These are phyloP conservation scores for Clitopilus passeckerianus DNA, from an alignment of 768 basidiomycete genomes.

Conservation along the genomic window DNA sequence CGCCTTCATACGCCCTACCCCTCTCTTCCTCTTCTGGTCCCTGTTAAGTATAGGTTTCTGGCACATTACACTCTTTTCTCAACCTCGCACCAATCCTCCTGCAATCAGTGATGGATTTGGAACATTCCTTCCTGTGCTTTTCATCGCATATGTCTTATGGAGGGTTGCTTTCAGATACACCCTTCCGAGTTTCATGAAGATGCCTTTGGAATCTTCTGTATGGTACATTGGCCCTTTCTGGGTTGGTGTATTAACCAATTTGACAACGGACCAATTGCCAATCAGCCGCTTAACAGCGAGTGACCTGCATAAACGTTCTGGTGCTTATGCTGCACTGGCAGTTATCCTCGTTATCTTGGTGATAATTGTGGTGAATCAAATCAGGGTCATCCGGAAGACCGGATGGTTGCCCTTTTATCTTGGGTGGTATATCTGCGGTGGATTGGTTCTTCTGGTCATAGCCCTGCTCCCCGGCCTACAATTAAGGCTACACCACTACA, in stretches of 20 bases:
- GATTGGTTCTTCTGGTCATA: conserved; percentile 59
- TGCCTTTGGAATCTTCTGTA: conserved; percentile 68
- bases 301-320: conserved; percentile 61
- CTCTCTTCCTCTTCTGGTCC: conserved; percentile 68
- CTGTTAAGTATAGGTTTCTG: conserved; percentile 83
- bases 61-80: conserved; percentile 79
- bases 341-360: conserved; percentile 62
- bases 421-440: conserved; percentile 68
- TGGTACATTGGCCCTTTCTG: conserved; percentile 78
- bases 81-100: conserved; percentile 64
- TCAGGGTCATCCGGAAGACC: conserved; percentile 78
- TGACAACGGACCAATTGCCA: conserved; percentile 68
- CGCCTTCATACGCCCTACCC: conserved; percentile 64
- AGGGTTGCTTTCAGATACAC: conserved; percentile 69
- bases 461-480: conserved; percentile 64
- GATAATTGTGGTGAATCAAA: conserved; percentile 64
- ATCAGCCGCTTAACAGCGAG: conserved; percentile 69
- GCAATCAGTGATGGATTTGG: conserved; percentile 68
- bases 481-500: conserved; percentile 79
- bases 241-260: conserved; percentile 72
- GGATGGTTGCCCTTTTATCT: conserved; percentile 79
- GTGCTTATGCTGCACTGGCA: conserved; percentile 63
- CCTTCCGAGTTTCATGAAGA: conserved; percentile 60
- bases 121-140: conserved; percentile 73
- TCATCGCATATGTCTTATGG: conserved; percentile 79